Conservation (phyloP, 768 basidiomycete genomes). For the Myochromella boudieri region DNA sequence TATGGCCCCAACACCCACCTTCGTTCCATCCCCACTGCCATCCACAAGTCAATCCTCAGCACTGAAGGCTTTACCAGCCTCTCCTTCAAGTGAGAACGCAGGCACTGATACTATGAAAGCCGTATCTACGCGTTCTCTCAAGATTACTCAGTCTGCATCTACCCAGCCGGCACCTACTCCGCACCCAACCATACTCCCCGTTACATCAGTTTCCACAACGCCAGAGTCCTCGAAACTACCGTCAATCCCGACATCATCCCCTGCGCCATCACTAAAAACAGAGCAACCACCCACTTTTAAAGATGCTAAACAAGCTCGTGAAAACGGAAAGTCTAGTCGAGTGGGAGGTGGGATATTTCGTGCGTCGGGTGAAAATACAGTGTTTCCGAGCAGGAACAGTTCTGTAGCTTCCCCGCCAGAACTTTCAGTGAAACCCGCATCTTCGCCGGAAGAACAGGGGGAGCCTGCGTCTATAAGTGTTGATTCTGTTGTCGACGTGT, state of each 20-base stretch:
- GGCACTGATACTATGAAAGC: constrained; percentile 27
- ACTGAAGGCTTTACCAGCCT: not conserved
- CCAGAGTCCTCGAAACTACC: constrained; percentile 3
- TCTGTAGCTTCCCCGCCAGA: constrained; percentile 5
- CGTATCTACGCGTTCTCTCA: constrained; percentile 37
- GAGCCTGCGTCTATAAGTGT: not conserved
- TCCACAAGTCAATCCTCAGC: not conserved
- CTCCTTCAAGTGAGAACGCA: not conserved
- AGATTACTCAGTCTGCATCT: constrained; percentile 6
- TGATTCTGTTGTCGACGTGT: constrained; percentile 1
- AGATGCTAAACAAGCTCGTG: constrained; percentile 59
- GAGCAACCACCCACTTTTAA: constrained; percentile 42
- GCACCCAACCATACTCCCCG: not conserved
- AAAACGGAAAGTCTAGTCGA: constrained; percentile 39
- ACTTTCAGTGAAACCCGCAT: not conserved
- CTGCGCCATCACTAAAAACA: constrained; percentile 16
- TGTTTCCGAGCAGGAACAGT: constrained; percentile 42
- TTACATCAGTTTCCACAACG: too few species aligned
- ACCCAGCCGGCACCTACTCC: constrained; percentile 8
- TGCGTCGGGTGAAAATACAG: constrained; percentile 55
- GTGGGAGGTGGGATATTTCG: constrained; percentile 77
- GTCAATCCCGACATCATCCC: constrained; percentile 1
- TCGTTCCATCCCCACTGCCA: not conserved
- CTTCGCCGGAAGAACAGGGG: not conserved
- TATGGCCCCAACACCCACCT: not conserved